phyloP scores from a whole-genome alignment of 768 basidiomycete species.

The Mycena belliarum region DNA sequence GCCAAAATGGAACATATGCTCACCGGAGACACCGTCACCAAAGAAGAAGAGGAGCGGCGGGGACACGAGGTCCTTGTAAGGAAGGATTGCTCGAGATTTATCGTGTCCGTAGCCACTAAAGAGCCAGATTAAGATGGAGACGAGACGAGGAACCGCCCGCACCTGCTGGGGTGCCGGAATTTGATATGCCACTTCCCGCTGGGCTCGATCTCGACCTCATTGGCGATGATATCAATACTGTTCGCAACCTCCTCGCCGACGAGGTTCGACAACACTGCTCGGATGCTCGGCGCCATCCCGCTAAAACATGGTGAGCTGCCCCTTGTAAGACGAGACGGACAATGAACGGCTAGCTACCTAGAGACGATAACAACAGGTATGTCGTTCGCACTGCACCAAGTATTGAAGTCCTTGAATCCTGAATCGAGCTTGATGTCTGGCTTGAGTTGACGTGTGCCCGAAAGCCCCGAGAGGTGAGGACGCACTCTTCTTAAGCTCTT shows the following conservation, averaged over 20 bases:
- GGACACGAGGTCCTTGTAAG: slow-evolving; percentile 70
- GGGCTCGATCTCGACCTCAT: slow-evolving; percentile 69
- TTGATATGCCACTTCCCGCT: slow-evolving; percentile 80
- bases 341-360: slow-evolving; percentile 51
- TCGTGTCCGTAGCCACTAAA: slow-evolving; percentile 88
- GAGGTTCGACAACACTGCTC: slow-evolving; percentile 83
- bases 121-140: background rate
- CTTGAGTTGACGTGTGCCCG: background rate
- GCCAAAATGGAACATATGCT: slow-evolving; percentile 22
- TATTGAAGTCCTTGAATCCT: slow-evolving; percentile 87
- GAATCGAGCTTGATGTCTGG: slow-evolving; percentile 83
- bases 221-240: slow-evolving; percentile 91
- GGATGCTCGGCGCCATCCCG: slow-evolving; percentile 93
- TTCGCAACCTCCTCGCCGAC: slow-evolving; percentile 71
- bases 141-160: slow-evolving; percentile 18
- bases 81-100: slow-evolving; percentile 92
- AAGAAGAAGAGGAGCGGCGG: slow-evolving; percentile 93
- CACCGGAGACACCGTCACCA: slow-evolving; percentile 95
- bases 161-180: slow-evolving; percentile 89
- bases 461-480: background rate
- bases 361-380: slow-evolving; percentile 94
- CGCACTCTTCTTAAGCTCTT: slow-evolving; percentile 71
- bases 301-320: slow-evolving; percentile 34
- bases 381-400: slow-evolving; percentile 76
- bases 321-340: no score